These are phyloP conservation scores for Penicillium nucicola DNA, from an alignment of 495 filamentous ascomycete genomes.

Conservation along the genomic window DNA sequence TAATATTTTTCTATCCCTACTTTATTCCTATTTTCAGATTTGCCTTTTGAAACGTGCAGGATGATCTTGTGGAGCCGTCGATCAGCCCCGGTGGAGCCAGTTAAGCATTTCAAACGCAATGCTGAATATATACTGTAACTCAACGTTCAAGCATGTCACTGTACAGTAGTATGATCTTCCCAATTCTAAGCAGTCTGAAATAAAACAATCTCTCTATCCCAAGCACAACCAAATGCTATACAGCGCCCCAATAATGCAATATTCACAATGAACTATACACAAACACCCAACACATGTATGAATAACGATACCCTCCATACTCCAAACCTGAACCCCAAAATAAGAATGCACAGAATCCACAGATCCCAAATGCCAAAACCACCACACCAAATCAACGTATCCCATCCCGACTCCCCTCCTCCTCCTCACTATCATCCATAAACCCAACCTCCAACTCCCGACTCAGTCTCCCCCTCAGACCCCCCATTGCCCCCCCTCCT, in stretches of 20 bases:
- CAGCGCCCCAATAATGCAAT: too few species aligned
- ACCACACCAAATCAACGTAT: too few species aligned
- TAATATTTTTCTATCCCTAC: conserved; percentile 12
- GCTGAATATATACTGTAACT: too few species aligned
- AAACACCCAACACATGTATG: too few species aligned
- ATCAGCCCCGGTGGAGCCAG: not conserved
- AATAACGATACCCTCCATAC: too few species aligned
- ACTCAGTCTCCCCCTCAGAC: conserved; percentile 61
- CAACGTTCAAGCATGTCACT: too few species aligned
- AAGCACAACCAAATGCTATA: too few species aligned
- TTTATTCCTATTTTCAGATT: not conserved
- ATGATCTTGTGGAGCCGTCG: conserved; percentile 1
- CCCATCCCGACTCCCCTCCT: conserved; percentile 22
- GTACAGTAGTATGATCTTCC: too few species aligned
- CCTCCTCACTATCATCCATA: conserved; percentile 78
- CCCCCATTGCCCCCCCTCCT: conserved; percentile 44
- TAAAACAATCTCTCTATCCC: too few species aligned
- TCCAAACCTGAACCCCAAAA: not conserved
- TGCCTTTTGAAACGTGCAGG: not conserved
- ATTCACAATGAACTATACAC: too few species aligned
- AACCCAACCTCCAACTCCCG: conserved; percentile 83
- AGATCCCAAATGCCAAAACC: not conserved
- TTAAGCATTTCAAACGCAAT: not conserved
- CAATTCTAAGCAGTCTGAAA: too few species aligned
- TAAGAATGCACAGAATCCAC: not conserved